Evolutionary conservation across 768 basidiomycete species (phyloP).

Genomic region (Floccularia luteovirens): DNA sequence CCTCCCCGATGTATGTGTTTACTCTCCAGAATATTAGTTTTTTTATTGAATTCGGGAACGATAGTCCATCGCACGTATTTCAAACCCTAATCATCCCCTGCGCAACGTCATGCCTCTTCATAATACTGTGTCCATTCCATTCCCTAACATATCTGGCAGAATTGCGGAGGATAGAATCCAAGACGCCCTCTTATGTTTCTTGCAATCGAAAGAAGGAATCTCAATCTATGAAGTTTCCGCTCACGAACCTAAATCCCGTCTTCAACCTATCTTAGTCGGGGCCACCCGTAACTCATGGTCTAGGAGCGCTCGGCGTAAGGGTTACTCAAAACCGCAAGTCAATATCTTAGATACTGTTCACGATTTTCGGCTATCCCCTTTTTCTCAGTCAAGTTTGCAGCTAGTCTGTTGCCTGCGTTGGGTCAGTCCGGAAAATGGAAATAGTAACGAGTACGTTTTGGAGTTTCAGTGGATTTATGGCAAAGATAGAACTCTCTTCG

Average conservation of each 20-base stretch:
- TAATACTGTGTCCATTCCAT: background rate
- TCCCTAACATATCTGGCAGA: background rate
- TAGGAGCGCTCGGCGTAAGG: slow-evolving; percentile 49
- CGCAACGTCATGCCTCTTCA: background rate
- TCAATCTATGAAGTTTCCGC: background rate
- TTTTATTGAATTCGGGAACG: background rate
- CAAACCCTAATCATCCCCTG: slow-evolving; percentile 8
- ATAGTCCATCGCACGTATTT: slow-evolving; percentile 25
- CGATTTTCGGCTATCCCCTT: background rate
- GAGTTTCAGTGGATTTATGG: slow-evolving; percentile 62
- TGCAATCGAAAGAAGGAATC: background rate
- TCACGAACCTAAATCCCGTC: slow-evolving; percentile 2
- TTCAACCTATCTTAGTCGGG: slow-evolving; percentile 11
- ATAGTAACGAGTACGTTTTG: slow-evolving; percentile 12
- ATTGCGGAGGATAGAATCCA: background rate
- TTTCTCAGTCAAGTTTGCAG: slow-evolving; percentile 10
- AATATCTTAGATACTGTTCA: background rate
- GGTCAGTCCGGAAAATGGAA: slow-evolving; percentile 5
- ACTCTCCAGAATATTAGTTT: background rate
- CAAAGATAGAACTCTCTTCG: slow-evolving; percentile 45
- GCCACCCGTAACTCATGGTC: slow-evolving; percentile 43
- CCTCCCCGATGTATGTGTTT: slow-evolving; percentile 67
- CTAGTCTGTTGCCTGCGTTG: slow-evolving; percentile 15
- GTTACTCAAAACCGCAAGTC: slow-evolving; percentile 17
- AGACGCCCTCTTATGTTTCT: background rate